phyloP scores from a whole-genome alignment of 2,329 filamentous ascomycete species.

The Chrysoporthe deuterocubensis region DNA sequence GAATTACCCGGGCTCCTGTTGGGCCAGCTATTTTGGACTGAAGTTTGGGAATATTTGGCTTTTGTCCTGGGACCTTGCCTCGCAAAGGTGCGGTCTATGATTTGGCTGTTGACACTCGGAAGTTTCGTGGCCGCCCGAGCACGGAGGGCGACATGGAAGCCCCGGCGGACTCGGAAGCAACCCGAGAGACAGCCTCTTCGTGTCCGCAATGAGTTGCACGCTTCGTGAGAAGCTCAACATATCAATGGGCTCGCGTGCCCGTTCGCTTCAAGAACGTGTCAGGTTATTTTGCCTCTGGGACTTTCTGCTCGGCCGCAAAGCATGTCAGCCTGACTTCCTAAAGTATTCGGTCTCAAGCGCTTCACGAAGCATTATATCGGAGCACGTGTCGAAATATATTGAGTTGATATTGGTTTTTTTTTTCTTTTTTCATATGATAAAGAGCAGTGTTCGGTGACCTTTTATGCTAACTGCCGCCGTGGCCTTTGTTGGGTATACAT shows the following conservation, averaged over 20 bases:
- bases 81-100: neutral
- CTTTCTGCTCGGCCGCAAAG: neutral
- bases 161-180: neutral
- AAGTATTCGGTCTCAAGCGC: neutral
- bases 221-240: neutral
- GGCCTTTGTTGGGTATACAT: slow-evolving; percentile 7
- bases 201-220: neutral
- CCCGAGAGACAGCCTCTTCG: neutral
- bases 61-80: neutral
- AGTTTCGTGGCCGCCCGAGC: neutral
- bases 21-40: neutral
- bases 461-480: slow-evolving; percentile 10
- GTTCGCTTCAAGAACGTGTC: too few species aligned
- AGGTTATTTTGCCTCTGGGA: neutral
- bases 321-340: neutral
- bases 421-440: neutral
- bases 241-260: neutral
- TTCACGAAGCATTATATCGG: neutral
- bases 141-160: neutral
- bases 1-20: neutral
- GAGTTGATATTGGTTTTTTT: neutral
- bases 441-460: neutral
- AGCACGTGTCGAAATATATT: neutral
- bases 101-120: neutral
- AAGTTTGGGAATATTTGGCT: neutral